Evolutionary conservation across 345 rosid species (phyloP).

Genomic region (Gossypium anomalum): DNA sequence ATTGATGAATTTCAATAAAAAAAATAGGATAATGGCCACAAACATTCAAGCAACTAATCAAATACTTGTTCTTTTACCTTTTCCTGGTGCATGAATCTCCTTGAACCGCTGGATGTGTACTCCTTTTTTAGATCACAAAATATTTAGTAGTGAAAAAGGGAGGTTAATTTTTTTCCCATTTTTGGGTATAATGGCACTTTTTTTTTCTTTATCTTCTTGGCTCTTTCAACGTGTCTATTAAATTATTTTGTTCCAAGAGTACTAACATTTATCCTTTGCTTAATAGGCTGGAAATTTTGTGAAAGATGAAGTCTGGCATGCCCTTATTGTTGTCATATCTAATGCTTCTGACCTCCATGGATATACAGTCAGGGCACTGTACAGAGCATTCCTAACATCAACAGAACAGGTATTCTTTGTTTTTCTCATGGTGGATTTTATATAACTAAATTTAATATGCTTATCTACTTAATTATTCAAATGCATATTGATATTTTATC

Average conservation of each 20-base stretch:
- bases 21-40: background rate
- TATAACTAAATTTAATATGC: slow-evolving; percentile 12
- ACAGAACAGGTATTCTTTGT: slow-evolving; percentile 64
- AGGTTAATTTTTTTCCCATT: background rate
- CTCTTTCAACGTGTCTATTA: slow-evolving; percentile 3
- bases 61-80: background rate
- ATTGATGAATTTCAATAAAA: background rate
- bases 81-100: background rate
- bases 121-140: background rate
- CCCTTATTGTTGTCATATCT: slow-evolving; percentile 84
- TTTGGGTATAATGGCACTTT: too few species aligned
- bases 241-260: slow-evolving; percentile 21
- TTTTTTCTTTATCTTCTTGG: background rate
- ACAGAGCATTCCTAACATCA: slow-evolving; percentile 67
- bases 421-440: slow-evolving; percentile 8
- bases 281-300: slow-evolving; percentile 98
- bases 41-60: background rate
- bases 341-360: slow-evolving; percentile 97
- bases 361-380: slow-evolving; percentile 80
- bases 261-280: slow-evolving; percentile 33
- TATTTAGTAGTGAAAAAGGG: background rate
- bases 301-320: slow-evolving; percentile 98
- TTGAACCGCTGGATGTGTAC: background rate
- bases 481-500: slow-evolving; percentile 25
- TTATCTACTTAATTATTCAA: slow-evolving; percentile 24